These are phyloP conservation scores for Pneumocystis wakefieldiae DNA, from an alignment of 1,139 yeast species.

Conservation along the genomic window DNA sequence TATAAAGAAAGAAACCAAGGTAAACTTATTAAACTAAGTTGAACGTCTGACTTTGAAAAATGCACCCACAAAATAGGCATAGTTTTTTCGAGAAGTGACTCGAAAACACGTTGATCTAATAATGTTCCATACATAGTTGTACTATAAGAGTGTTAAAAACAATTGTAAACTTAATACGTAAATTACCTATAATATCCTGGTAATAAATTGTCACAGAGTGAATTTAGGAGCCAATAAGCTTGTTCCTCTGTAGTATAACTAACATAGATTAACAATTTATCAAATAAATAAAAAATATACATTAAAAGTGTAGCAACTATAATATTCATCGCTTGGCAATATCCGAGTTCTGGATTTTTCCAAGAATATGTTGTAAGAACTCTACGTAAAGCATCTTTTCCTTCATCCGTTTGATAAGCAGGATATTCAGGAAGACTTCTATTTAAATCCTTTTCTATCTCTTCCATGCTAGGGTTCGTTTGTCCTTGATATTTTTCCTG, in stretches of 20 bases:
- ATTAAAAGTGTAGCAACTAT: conserved; percentile 87
- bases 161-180: not conserved
- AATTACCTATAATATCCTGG: conserved; percentile 63
- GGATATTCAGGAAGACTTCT: conserved; percentile 91
- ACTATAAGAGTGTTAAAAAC: conserved; percentile 27
- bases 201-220: conserved; percentile 68
- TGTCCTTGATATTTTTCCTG: conserved; percentile 47
- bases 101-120: conserved; percentile 85
- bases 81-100: conserved; percentile 72
- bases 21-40: conserved; percentile 80
- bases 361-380: conserved; percentile 90
- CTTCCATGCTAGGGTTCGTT: conserved; percentile 75
- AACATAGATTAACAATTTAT: not conserved
- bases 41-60: conserved; percentile 64
- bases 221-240: conserved; percentile 83
- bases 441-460: conserved; percentile 88
- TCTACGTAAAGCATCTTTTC: conserved; percentile 67
- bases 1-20: conserved; percentile 94
- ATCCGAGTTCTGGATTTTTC: conserved; percentile 95
- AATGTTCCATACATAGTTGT: conserved; percentile 96
- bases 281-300: conserved; percentile 24
- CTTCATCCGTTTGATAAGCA: conserved; percentile 77
- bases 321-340: conserved; percentile 98
- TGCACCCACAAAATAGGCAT: conserved; percentile 85
- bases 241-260: conserved; percentile 77